Conservation (phyloP, 306 rosid genomes). For the Ammopiptanthus mongolicus region DNA sequence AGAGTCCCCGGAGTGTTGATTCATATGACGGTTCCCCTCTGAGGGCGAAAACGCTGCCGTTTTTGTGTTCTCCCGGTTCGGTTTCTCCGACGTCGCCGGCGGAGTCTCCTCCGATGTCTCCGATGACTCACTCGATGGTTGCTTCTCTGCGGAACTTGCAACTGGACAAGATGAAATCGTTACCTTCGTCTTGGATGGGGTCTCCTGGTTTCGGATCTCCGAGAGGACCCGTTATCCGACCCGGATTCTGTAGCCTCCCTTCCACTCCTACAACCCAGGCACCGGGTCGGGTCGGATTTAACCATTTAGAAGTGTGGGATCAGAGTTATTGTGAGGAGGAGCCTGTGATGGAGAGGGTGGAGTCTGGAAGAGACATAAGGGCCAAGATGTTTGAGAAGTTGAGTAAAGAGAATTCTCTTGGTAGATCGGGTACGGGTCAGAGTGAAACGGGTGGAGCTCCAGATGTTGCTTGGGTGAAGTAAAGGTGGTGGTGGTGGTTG, state of each 20-base stretch:
- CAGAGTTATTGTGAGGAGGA: slow-evolving; percentile 52
- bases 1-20: slow-evolving; percentile 51
- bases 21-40: slow-evolving; percentile 73
- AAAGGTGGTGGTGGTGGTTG: neutral
- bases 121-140: slow-evolving; percentile 51
- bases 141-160: slow-evolving; percentile 72
- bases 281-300: slow-evolving; percentile 25
- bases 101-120: slow-evolving; percentile 78
- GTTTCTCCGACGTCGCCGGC: slow-evolving; percentile 50
- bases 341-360: slow-evolving; percentile 90
- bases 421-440: slow-evolving; percentile 27
- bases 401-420: slow-evolving; percentile 71
- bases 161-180: slow-evolving; percentile 53
- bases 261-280: slow-evolving; percentile 71
- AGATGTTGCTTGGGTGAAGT: slow-evolving; percentile 71
- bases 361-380: slow-evolving; percentile 76
- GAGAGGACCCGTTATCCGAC: slow-evolving; percentile 54
- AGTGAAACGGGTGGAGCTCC: slow-evolving; percentile 28
- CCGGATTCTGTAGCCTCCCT: slow-evolving; percentile 72
- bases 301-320: slow-evolving; percentile 45
- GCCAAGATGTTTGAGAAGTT: slow-evolving; percentile 79
- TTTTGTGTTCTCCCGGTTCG: slow-evolving; percentile 39
- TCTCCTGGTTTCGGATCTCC: slow-evolving; percentile 64
- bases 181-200: slow-evolving; percentile 58
- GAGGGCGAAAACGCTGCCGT: slow-evolving; percentile 33